These are phyloP conservation scores for Pterulicium gracile DNA, from an alignment of 1,284 basidiomycete genomes.

Conservation along the genomic window DNA sequence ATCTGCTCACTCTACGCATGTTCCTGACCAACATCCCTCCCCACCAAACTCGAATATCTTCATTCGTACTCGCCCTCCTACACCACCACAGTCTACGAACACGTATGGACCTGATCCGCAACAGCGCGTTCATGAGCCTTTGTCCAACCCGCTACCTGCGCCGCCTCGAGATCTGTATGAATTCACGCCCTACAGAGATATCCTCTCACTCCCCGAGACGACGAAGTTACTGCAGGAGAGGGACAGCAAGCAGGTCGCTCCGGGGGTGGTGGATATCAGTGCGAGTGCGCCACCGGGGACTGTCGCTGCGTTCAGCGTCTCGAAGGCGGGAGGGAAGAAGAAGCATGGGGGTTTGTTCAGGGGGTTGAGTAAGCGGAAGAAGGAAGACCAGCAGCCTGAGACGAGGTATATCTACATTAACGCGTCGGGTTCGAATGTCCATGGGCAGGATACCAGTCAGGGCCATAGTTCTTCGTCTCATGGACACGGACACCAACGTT, in stretches of 20 bases:
- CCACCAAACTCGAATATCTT: constrained; percentile 15
- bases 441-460: too few species aligned
- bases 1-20: neutral
- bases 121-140: constrained; percentile 3
- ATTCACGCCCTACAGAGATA: constrained; percentile 34
- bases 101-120: neutral
- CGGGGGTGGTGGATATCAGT: constrained; percentile 4
- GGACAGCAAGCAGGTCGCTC: constrained; percentile 8
- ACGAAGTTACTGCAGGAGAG: constrained; percentile 22
- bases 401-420: neutral
- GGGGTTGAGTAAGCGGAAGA: constrained; percentile 10
- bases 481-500: too few species aligned
- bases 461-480: too few species aligned
- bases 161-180: constrained; percentile 41
- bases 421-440: too few species aligned
- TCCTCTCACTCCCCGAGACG: constrained; percentile 35
- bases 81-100: constrained; percentile 7
- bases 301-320: constrained; percentile 8
- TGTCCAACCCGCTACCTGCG: constrained; percentile 36
- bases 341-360: constrained; percentile 11
- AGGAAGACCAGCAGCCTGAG: constrained; percentile 10
- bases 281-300: constrained; percentile 2
- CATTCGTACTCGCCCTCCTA: constrained; percentile 13
- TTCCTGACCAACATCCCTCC: constrained; percentile 13
- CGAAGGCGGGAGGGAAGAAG: constrained; percentile 9